These are phyloP conservation scores for Ricinus communis DNA, from an alignment of 345 rosid species.

Conservation along the genomic window DNA sequence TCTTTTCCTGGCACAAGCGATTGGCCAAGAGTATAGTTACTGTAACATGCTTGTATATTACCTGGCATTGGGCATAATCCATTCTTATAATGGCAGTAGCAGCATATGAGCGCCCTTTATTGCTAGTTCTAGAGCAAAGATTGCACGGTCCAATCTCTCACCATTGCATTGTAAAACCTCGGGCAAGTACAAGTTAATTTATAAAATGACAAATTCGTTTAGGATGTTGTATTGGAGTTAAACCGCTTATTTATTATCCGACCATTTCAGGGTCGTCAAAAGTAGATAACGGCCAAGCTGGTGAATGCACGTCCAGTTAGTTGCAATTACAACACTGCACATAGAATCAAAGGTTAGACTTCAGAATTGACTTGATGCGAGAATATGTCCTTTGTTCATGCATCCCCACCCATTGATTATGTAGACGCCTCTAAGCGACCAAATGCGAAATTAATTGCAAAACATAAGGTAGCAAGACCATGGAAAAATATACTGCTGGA, in stretches of 20 bases:
- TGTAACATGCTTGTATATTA: neutral
- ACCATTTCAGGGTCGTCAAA: too few relatives aligned
- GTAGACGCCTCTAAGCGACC: too few relatives aligned
- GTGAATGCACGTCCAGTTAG: too few relatives aligned
- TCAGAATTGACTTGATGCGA: neutral
- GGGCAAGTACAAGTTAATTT: too few relatives aligned
- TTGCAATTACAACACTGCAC: too few relatives aligned
- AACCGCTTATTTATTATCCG: too few relatives aligned
- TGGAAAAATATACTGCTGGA: neutral
- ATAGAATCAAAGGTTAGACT: too few relatives aligned
- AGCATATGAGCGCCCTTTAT: neutral
- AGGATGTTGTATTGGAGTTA: too few relatives aligned
- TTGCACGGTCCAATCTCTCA: neutral
- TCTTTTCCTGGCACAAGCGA: neutral
- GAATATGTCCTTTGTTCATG: too few relatives aligned
- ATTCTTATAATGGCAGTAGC: neutral
- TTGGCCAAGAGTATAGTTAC: neutral
- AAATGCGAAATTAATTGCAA: neutral
- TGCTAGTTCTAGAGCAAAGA: neutral
- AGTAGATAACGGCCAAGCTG: too few relatives aligned
- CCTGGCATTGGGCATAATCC: neutral
- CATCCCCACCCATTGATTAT: neutral
- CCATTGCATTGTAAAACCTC: too few relatives aligned
- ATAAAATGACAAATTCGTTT: too few relatives aligned
- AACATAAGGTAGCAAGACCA: neutral